A percentile compares a stretch with the other conserved stretches of the same genome.
phyloP scores from a whole-genome alignment of 169 alveolate genomes.

The Theileria annulata region DNA sequence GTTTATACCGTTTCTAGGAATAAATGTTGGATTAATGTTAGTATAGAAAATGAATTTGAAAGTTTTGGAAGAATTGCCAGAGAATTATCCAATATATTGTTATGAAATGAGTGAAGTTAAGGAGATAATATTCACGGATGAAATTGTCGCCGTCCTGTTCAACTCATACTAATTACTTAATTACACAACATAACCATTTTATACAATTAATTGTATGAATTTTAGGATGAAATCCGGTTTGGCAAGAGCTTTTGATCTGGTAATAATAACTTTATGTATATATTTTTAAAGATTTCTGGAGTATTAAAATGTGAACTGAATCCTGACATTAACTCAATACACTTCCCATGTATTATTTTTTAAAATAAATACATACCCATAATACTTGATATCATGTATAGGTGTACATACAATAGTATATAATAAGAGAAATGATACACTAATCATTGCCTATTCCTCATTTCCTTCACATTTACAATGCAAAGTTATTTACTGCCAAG shows the following conservation, averaged over 20 bases:
- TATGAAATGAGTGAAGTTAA: slow-evolving; percentile 65
- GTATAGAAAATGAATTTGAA: slow-evolving; percentile 60
- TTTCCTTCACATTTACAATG: slow-evolving; percentile 77
- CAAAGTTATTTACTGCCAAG: slow-evolving; percentile 69
- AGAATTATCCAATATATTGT: slow-evolving; percentile 33
- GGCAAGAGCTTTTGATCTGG: slow-evolving; percentile 72
- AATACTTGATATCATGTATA: slow-evolving; percentile 8
- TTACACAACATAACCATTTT: too few species aligned
- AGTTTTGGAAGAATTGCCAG: slow-evolving; percentile 66
- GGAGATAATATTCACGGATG: slow-evolving; percentile 70
- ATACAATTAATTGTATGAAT: neutral
- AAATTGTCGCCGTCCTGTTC: slow-evolving; percentile 70
- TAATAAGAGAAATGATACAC: slow-evolving; percentile 68
- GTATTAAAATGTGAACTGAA: slow-evolving; percentile 45
- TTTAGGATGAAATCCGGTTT: slow-evolving; percentile 62
- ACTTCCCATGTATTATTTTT: slow-evolving; percentile 46
- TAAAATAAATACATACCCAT: neutral
- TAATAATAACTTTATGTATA: slow-evolving; percentile 25
- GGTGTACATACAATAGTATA: slow-evolving; percentile 77
- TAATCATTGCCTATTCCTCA: slow-evolving; percentile 75
- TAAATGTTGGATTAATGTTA: slow-evolving; percentile 16
- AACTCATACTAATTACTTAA: neutral
- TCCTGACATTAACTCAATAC: slow-evolving; percentile 27
- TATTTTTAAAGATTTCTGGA: slow-evolving; percentile 52
- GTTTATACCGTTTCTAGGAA: slow-evolving; percentile 38